Evolutionary conservation across 768 basidiomycete species (phyloP).

Genomic region (Xanthoconium purpureum): DNA sequence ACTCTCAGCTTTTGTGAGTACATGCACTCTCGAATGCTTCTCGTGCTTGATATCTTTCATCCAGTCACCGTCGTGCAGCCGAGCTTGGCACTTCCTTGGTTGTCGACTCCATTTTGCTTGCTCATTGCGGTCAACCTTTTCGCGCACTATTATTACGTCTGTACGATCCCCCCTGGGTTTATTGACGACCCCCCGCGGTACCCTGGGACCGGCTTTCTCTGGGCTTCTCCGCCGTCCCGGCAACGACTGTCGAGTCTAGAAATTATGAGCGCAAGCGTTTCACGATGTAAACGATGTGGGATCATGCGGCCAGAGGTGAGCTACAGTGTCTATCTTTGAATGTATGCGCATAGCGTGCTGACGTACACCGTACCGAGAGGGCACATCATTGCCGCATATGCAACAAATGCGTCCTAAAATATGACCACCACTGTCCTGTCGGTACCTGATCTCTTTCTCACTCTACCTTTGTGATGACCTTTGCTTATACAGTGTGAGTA

Average conservation of each 20-base stretch:
- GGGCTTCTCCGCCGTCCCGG: constrained; percentile 44
- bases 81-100: constrained; percentile 51
- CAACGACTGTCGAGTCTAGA: constrained; percentile 31
- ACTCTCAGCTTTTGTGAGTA: constrained; percentile 78
- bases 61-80: constrained; percentile 80
- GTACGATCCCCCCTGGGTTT: constrained; percentile 78
- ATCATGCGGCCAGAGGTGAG: constrained; percentile 75
- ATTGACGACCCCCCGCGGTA: constrained; percentile 54
- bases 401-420: constrained; percentile 85
- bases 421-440: constrained; percentile 89
- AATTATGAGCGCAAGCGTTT: constrained; percentile 52
- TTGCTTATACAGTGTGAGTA: constrained; percentile 38
- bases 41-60: neutral
- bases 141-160: constrained; percentile 82
- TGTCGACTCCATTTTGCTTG: constrained; percentile 66
- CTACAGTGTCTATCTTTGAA: neutral
- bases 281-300: constrained; percentile 68
- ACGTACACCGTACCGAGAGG: constrained; percentile 49
- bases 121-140: constrained; percentile 75
- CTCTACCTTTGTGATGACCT: neutral
- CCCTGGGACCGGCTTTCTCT: constrained; percentile 44
- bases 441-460: constrained; percentile 32
- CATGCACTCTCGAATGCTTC: neutral
- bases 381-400: constrained; percentile 93
- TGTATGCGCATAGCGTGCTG: neutral